Evolutionary conservation across 345 rosid genomes (phyloP), one percentile per base, ranked within the genome.

Genomic region (Lepidium didymum): DNA sequence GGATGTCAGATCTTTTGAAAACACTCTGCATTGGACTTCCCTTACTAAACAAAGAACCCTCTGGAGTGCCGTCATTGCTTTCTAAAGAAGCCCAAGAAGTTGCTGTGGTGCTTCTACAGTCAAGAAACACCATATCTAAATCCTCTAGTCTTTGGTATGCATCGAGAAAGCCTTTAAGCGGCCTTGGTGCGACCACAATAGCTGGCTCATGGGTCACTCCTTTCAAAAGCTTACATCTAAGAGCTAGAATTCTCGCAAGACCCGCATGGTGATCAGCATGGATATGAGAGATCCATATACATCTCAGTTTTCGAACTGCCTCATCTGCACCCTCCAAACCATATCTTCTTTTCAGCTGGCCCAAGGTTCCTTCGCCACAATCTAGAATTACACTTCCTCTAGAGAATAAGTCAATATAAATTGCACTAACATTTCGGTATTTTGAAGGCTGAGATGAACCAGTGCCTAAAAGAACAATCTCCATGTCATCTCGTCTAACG

Each of bases 371-470:
- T 86, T 93, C 98, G 7, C 98, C 96, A 36, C 98, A 93, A 66
- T 93, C 97, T 60, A 90, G 77, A 49, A 93, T 86, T 75, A 93
- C 66, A 68, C 97, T 80, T 35, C 97, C 98, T 66, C 78, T 84
- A 31, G 87, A 80, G 65, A 84, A 93, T 42, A 93, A 83, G 80
- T 93, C 85, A 43, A 93, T 59, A 77, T 80, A 84, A 41, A 90
- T 72, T 5, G 98, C 78, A 72, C 82, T 93, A 49, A 93, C 98
- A 47, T 90, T 93, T 49, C 98, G 78, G 67, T 90, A 90, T 78
- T 93, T 93, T 34, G 98, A 93, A 69, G 98, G 98, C 78, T 93
- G 96, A n/a, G 96, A 90, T 6, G 98, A 93, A 49, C 98, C 98
- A 6, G 98, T 93, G 43, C 98, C 98, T 61, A 90, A 67, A 78